Evolutionary conservation across 805 yeast genomes (phyloP), one percentile per base, ranked within the genome.

Genomic region (Phaffomyces thermotolerans): DNA sequence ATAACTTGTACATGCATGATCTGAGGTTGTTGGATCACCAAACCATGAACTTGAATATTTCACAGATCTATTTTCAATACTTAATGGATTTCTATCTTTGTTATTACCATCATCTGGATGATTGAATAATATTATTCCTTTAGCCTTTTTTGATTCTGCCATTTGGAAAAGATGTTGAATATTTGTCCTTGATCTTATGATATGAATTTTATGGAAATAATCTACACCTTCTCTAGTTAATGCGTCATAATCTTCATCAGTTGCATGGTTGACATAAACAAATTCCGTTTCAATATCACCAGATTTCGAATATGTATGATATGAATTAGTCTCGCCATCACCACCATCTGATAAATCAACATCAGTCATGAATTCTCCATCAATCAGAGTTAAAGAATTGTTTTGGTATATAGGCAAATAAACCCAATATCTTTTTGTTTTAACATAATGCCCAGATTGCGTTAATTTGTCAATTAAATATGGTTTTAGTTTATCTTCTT

Each of bases 11-110:
- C 84, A 75, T 2, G 86, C 73, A 64, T 76, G 77, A 4, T 86
- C 87, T 8, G 87, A 86, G 2, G 89, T 81, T 0, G 89, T 79
- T 31, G 90, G 90, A 56, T 83, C 91, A 12, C 90, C 90, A 0
- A 89, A 87, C 40, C 70, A 69, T 29, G 75, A 76, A 4, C 78
- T 72, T 44, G 79, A 67, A 48, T 67, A 78, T 46, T 71, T 77
- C 1, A 76, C 80, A 8, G 84, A 72, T 3, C 79, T 83, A 56
- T 85, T 68, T 53, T 79, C 79, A 24, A 83, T 75, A 8, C 89
- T 5, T 69, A 46, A 6, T 17, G 22, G 20, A 17, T 18, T 18
- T 33, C 35, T 33, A 17, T 33, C 3, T 5, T 33, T 30, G 8
- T 30, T 36, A 76, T 61, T n/a, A 68, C 71, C 70, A 58, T 82